A percentile compares a stretch with the other conserved stretches of the same genome.
Conservation (phyloP, 1,139 yeast species). For the Pichia kudriavzevii region DNA sequence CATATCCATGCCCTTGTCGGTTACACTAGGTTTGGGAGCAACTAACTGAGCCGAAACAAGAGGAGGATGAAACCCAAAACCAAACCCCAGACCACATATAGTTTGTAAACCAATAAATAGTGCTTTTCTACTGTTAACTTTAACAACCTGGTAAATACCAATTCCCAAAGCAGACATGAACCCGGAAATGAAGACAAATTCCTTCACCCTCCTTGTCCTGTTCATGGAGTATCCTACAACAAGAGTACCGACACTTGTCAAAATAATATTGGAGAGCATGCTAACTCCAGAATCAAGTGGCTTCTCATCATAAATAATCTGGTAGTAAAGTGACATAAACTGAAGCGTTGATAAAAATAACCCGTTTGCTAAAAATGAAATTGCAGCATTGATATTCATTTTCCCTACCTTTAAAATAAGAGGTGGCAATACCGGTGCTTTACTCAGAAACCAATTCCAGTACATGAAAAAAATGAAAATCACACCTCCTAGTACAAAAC, state of each 20-base stretch:
- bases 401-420: too few species aligned
- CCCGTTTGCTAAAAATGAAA: neutral
- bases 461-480: too few species aligned
- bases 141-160: neutral
- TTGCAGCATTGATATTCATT: neutral
- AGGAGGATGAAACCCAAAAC: slow-evolving; percentile 44
- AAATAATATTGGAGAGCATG: neutral
- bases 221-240: neutral
- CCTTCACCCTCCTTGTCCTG: neutral
- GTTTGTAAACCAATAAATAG: slow-evolving; percentile 42
- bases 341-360: neutral
- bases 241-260: neutral
- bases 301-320: neutral
- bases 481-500: too few species aligned
- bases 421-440: too few species aligned
- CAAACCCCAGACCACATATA: slow-evolving; percentile 46
- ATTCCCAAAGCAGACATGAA: neutral
- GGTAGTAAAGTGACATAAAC: slow-evolving; percentile 1
- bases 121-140: neutral
- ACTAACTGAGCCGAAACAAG: slow-evolving; percentile 45
- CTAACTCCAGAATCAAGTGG: slow-evolving; percentile 1
- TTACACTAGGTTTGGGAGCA: slow-evolving; percentile 45
- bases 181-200: neutral
- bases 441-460: too few species aligned
- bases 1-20: too few species aligned